Percentiles rank a stretch among this genome's conserved stretches.
These are phyloP conservation scores for Mycena floridula DNA, from an alignment of 768 basidiomycete species.

Conservation along the genomic window DNA sequence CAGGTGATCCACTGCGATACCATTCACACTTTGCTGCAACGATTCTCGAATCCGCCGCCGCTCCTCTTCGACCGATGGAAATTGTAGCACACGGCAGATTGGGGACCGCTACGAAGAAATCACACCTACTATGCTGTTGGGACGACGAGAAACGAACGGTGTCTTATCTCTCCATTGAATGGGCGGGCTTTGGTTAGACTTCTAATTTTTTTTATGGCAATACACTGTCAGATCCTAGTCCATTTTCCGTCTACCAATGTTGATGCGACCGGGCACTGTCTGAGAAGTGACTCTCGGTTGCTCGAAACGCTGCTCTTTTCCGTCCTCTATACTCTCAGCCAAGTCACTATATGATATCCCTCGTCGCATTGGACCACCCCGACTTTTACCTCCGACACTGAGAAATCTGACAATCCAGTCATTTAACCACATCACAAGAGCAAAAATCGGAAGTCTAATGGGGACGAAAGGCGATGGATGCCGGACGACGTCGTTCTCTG, in stretches of 20 bases:
- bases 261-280: constrained; percentile 23
- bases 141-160: constrained; percentile 63
- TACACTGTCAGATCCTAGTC: constrained; percentile 31
- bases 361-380: constrained; percentile 7
- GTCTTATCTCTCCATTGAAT: constrained; percentile 78
- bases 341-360: constrained; percentile 37
- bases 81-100: constrained; percentile 92
- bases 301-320: constrained; percentile 27
- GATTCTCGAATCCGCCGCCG: constrained; percentile 58
- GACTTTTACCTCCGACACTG: constrained; percentile 35
- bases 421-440: constrained; percentile 67
- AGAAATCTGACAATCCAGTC: constrained; percentile 60
- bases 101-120: constrained; percentile 96
- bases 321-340: constrained; percentile 59
- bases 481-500: constrained; percentile 33
- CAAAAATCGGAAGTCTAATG: constrained; percentile 74
- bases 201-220: constrained; percentile 1
- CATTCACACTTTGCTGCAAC: constrained; percentile 94
- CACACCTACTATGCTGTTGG: constrained; percentile 88
- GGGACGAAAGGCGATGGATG: constrained; percentile 78
- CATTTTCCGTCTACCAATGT: constrained; percentile 39
- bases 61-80: constrained; percentile 78
- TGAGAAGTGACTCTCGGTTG: constrained; percentile 10
- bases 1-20: constrained; percentile 91
- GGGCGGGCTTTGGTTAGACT: constrained; percentile 80